Base-by-base conservation (phyloP, 768 basidiomycete genomes). In the Nidularia pulvinata region DNA sequence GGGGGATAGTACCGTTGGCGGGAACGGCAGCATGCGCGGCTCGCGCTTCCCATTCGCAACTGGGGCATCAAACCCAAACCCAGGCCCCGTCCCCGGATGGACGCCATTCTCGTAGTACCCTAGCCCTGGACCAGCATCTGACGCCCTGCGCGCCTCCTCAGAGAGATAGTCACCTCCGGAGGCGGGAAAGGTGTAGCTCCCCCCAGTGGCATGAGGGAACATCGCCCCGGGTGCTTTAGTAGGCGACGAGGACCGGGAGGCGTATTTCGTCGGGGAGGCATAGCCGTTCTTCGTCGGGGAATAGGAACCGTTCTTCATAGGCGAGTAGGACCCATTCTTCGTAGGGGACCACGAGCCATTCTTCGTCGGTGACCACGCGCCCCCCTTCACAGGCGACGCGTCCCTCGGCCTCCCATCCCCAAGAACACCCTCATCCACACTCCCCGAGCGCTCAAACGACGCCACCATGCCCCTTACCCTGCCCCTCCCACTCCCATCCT, bases 21-120 rank as follows among this genome's bases (percentile, higher is more conserved):
- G 65, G 53, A 64, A 63, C 1, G 66, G 66, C 39, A 67, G 48
- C 57, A 65, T 50, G 22, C 65, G 51, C 25, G 65, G 57, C 36
- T 65, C 65, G 48, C 53, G 59, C 56, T 55, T 59, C 22, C 59
- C 57, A 13, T 56, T 54, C 1, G 46, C 51, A 3, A n/a, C n/a
- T n/a, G n/a, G n/a, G n/a, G n/a, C n/a, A n/a, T n/a, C n/a, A n/a
- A n/a, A n/a, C n/a, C n/a, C n/a, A n/a, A n/a, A n/a, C n/a, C n/a
- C n/a, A n/a, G n/a, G n/a, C n/a, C n/a, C n/a, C n/a, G n/a, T n/a
- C n/a, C n/a, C n/a, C n/a, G n/a, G n/a, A n/a, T n/a, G n/a, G n/a
- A n/a, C n/a, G n/a, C 25, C 25, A 25, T 1, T 4, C 1, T 25
- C 25, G 25, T 25, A 25, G 25, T 25, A 4, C 25, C 25, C 25